Conservation (phyloP, 176 grass and related monocot species). For the Guadua angustifolia region DNA sequence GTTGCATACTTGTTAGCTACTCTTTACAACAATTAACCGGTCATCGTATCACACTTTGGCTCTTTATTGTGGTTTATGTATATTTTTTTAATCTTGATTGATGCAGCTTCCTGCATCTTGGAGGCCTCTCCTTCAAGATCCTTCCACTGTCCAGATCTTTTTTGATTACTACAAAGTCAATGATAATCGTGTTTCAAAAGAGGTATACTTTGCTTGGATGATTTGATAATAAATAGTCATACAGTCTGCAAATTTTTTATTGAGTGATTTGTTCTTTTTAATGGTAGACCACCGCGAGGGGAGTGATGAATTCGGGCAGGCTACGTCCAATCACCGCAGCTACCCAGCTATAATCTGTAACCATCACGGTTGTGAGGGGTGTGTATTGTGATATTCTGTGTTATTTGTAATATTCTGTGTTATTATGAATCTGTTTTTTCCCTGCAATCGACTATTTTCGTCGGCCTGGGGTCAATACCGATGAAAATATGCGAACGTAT, state of each 20-base stretch:
- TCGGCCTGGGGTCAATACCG: too few species aligned
- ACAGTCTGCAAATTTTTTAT: slow-evolving; percentile 13
- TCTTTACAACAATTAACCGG: background rate
- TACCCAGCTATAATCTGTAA: slow-evolving; percentile 44
- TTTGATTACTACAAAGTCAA: slow-evolving; percentile 95
- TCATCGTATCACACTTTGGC: slow-evolving; percentile 10
- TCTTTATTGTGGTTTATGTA: slow-evolving; percentile 36
- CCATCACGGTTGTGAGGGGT: too few species aligned
- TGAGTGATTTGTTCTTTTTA: slow-evolving; percentile 6
- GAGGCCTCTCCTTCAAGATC: slow-evolving; percentile 91
- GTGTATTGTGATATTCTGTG: too few species aligned
- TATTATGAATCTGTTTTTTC: too few species aligned
- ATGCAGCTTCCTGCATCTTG: slow-evolving; percentile 93
- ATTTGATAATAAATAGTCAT: slow-evolving; percentile 23
- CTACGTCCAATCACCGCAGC: slow-evolving; percentile 42
- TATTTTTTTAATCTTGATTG: slow-evolving; percentile 37
- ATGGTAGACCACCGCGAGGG: slow-evolving; percentile 76
- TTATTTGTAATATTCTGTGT: too few species aligned
- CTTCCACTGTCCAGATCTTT: slow-evolving; percentile 93
- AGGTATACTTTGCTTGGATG: slow-evolving; percentile 60
- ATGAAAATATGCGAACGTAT: too few species aligned
- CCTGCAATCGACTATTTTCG: too few species aligned
- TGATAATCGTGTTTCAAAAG: slow-evolving; percentile 82
- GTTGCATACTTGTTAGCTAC: slow-evolving; percentile 38
- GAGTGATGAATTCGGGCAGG: slow-evolving; percentile 79